phyloP scores from a whole-genome alignment of 208 protist species.

The Sergeia podlipaevii region DNA sequence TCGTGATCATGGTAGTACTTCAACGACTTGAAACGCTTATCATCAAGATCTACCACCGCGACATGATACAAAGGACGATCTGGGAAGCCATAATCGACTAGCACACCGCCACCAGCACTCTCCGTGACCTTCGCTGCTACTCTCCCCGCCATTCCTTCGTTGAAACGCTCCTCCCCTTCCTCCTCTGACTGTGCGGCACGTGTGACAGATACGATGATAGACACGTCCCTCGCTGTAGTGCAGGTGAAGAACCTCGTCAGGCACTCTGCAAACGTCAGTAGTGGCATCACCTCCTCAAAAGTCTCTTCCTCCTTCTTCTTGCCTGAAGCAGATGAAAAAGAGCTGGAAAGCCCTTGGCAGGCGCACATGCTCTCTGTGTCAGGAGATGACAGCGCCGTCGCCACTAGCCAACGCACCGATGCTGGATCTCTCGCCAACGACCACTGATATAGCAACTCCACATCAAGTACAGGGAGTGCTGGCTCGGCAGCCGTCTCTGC shows the following conservation, averaged over 20 bases:
- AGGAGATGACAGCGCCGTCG: constrained; percentile 4
- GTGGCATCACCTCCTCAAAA: constrained; percentile 13
- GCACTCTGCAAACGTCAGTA: constrained; percentile 28
- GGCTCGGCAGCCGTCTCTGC: background rate
- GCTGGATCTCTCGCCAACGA: constrained; percentile 19
- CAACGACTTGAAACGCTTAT: constrained; percentile 65
- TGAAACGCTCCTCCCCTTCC: constrained; percentile 1
- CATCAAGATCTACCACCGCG: constrained; percentile 69
- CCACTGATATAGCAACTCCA: constrained; percentile 65
- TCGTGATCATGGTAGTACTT: constrained; percentile 57
- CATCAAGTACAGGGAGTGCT: constrained; percentile 39
- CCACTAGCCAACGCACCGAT: constrained; percentile 41
- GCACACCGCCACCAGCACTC: constrained; percentile 8
- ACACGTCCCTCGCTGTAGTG: constrained; percentile 69
- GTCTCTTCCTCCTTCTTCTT: background rate
- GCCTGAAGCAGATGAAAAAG: background rate
- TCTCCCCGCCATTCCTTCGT: no score
- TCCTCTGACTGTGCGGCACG: background rate
- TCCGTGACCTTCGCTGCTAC: no score
- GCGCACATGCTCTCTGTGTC: no score
- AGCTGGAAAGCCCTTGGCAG: no score
- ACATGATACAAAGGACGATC: constrained; percentile 30
- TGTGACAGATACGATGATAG: constrained; percentile 39
- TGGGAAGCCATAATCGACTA: constrained; percentile 11
- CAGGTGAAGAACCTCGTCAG: constrained; percentile 63